Evolutionary conservation across 202 grass and related monocot genomes (phyloP).

Genomic region (Carex sylvatica): DNA sequence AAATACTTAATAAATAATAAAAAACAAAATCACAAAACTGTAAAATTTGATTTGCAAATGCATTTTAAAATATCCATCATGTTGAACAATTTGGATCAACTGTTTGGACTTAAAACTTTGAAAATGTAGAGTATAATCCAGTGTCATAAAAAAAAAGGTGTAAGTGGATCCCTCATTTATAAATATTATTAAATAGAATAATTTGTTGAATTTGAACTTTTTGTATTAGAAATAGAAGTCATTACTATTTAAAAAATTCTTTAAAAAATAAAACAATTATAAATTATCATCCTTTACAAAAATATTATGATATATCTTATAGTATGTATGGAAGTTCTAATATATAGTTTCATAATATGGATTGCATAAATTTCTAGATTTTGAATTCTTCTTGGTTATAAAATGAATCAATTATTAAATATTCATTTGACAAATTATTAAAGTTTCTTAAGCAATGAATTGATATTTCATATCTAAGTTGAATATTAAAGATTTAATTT

Average conservation of each 20-base stretch:
- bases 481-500: neutral
- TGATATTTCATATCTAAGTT: neutral
- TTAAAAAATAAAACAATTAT: neutral
- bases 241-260: neutral
- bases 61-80: too few relatives aligned
- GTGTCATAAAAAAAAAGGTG: too few relatives aligned
- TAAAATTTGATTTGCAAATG: too few relatives aligned
- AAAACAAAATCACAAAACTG: too few relatives aligned
- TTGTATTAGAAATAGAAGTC: neutral
- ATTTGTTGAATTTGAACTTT: neutral
- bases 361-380: neutral
- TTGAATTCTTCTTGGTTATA: neutral
- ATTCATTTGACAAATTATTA: neutral
- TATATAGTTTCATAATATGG: neutral
- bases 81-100: too few relatives aligned
- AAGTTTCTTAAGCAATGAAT: neutral
- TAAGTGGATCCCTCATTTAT: too few relatives aligned
- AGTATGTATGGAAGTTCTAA: neutral
- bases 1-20: too few relatives aligned
- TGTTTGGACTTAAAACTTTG: too few relatives aligned
- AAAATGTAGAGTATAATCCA: too few relatives aligned
- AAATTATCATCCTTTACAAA: neutral
- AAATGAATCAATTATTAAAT: neutral
- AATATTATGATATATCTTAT: neutral
- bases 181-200: neutral